Evolutionary conservation across 257 asterid genomes (phyloP).

Genomic region (Primulina huaijiensis): DNA sequence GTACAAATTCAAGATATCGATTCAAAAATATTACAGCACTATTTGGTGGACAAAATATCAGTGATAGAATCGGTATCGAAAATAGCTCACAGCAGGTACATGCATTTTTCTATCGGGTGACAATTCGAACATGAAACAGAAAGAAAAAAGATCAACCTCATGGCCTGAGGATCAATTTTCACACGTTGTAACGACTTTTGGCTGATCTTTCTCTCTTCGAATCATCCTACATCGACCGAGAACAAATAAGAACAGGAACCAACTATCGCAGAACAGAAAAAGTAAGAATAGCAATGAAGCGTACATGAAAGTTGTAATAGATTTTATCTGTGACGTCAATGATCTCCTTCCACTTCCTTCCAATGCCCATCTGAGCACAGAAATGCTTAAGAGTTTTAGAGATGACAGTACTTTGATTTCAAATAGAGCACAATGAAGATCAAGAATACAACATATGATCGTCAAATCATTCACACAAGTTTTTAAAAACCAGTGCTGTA

Average conservation of each 20-base stretch:
- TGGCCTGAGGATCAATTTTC: constrained; percentile 22
- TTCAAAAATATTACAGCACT: background rate
- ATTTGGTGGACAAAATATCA: background rate
- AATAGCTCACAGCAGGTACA: background rate
- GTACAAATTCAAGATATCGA: background rate
- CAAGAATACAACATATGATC: background rate
- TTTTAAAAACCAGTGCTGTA: background rate
- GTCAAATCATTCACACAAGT: background rate
- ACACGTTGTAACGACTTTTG: constrained; percentile 55
- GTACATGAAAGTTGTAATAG: constrained; percentile 65
- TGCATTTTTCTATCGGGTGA: background rate
- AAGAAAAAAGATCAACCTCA: background rate
- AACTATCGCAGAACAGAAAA: background rate
- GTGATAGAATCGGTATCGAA: background rate
- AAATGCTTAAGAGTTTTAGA: background rate
- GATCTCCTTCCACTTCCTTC: constrained; percentile 91
- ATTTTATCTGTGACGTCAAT: constrained; percentile 66
- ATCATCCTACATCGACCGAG: constrained; percentile 61
- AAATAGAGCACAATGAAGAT: too few relatives aligned
- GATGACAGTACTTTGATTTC: too few relatives aligned
- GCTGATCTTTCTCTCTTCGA: constrained; percentile 60
- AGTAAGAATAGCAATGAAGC: constrained; percentile 12
- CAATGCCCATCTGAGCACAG: constrained; percentile 67
- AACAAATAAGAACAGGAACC: background rate
- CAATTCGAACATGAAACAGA: background rate